Conservation (phyloP, 805 yeast species). For the Nakazawaea populi region DNA sequence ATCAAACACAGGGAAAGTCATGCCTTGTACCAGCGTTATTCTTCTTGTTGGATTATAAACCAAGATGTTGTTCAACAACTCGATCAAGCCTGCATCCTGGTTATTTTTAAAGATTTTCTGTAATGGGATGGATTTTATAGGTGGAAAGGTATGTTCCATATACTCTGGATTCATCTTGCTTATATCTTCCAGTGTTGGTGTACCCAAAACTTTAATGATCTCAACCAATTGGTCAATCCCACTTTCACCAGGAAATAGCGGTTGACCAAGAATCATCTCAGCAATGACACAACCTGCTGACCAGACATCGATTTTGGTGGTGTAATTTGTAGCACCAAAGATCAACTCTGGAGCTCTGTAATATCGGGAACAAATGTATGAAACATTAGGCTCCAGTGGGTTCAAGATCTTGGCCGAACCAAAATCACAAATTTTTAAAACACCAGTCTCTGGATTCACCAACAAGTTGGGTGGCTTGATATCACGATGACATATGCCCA, state of each 20-base stretch:
- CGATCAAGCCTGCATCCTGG: slow-evolving; percentile 46
- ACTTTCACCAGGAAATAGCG: slow-evolving; percentile 95
- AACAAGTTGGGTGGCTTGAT: slow-evolving; percentile 86
- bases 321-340: slow-evolving; percentile 94
- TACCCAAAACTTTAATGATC: slow-evolving; percentile 91
- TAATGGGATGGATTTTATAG: slow-evolving; percentile 71
- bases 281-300: slow-evolving; percentile 98
- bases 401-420: slow-evolving; percentile 91
- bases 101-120: slow-evolving; percentile 54
- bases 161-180: slow-evolving; percentile 94
- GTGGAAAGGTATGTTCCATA: slow-evolving; percentile 95
- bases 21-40: slow-evolving; percentile 49
- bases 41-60: slow-evolving; percentile 67
- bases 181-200: slow-evolving; percentile 90
- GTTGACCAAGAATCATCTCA: slow-evolving; percentile 90
- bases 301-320: slow-evolving; percentile 97
- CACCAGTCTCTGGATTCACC: slow-evolving; percentile 80
- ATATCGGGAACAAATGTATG: slow-evolving; percentile 93
- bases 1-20: slow-evolving; percentile 49
- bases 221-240: slow-evolving; percentile 98
- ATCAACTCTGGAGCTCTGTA: slow-evolving; percentile 97
- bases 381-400: slow-evolving; percentile 89
- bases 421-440: slow-evolving; percentile 90
- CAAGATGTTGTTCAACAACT: slow-evolving; percentile 49
- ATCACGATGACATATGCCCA: slow-evolving; percentile 86